Percentiles rank a stretch among this genome's conserved stretches.
Evolutionary conservation across 2,329 filamentous ascomycete species (phyloP).

Genomic region (Knoxdaviesia capensis): DNA sequence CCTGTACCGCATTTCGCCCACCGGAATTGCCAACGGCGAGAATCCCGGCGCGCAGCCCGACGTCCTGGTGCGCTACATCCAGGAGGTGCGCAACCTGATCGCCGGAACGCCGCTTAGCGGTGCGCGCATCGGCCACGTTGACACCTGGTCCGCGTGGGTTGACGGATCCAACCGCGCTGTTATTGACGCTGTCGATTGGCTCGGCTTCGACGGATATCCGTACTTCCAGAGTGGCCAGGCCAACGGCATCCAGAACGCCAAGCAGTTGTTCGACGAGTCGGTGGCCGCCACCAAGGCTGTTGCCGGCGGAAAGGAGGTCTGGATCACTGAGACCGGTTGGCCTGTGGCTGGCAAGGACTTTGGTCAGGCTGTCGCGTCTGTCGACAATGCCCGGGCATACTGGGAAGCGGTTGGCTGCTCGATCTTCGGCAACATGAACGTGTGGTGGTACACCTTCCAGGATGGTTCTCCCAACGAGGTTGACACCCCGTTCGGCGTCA

Average conservation of each 20-base stretch:
- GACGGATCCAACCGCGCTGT: constrained; percentile 54
- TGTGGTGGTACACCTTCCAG: constrained; percentile 63
- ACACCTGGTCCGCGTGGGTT: constrained; percentile 69
- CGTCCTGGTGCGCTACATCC: constrained; percentile 48
- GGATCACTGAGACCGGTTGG: constrained; percentile 82
- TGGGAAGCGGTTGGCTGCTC: constrained; percentile 64
- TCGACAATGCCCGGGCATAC: constrained; percentile 54
- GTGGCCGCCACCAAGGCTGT: constrained; percentile 36
- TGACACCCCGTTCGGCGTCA: constrained; percentile 50
- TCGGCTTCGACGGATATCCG: constrained; percentile 71
- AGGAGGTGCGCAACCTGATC: constrained; percentile 43
- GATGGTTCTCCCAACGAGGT: constrained; percentile 34
- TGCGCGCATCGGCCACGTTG: constrained; percentile 59
- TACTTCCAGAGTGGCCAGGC: constrained; percentile 56
- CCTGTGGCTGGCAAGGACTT: constrained; percentile 48
- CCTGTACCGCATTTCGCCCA: constrained; percentile 60
- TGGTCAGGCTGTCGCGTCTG: constrained; percentile 40
- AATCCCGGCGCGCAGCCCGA: constrained; percentile 42
- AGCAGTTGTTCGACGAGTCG: constrained; percentile 47
- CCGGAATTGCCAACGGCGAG: constrained; percentile 40
- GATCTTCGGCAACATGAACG: constrained; percentile 40
- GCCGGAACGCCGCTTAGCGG: constrained; percentile 36
- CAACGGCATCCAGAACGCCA: constrained; percentile 45
- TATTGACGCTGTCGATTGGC: constrained; percentile 51
- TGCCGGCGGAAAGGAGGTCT: constrained; percentile 49